phyloP scores from a whole-genome alignment of 352 stramenopile genomes.

The Phytophthora ramorum region DNA sequence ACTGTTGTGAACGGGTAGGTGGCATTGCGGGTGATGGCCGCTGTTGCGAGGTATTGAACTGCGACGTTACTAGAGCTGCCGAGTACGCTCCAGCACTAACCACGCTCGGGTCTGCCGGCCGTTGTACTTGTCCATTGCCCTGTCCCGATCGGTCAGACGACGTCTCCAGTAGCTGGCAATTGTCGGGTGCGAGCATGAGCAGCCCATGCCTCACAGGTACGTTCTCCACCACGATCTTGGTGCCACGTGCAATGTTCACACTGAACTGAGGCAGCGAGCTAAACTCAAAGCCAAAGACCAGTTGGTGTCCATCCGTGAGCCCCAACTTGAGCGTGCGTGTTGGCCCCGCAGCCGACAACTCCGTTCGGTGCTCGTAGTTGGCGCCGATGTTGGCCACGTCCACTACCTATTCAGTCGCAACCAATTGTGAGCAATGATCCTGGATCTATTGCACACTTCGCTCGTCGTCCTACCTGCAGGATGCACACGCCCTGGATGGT shows the following conservation, averaged over 20 bases:
- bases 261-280: constrained; percentile 60
- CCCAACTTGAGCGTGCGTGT: constrained; percentile 84
- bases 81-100: constrained; percentile 58
- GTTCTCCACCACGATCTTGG: constrained; percentile 77
- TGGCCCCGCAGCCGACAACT: constrained; percentile 59
- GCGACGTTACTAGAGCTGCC: constrained; percentile 57
- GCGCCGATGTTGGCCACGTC: constrained; percentile 83
- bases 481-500: constrained; percentile 76
- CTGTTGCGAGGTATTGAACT: constrained; percentile 40
- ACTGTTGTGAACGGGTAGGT: constrained; percentile 9
- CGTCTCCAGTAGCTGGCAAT: constrained; percentile 66
- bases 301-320: constrained; percentile 80
- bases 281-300: constrained; percentile 82
- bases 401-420: constrained; percentile 55
- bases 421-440: constrained; percentile 1
- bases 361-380: constrained; percentile 74
- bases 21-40: constrained; percentile 3
- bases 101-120: constrained; percentile 17
- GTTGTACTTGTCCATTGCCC: constrained; percentile 14
- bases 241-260: constrained; percentile 57
- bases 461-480: constrained; percentile 54
- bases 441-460: neutral
- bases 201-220: constrained; percentile 75
- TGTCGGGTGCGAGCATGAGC: constrained; percentile 70
- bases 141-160: constrained; percentile 34